Evolutionary conservation across 306 rosid species (phyloP).

Genomic region (Sphenostylis stenocarpa): DNA sequence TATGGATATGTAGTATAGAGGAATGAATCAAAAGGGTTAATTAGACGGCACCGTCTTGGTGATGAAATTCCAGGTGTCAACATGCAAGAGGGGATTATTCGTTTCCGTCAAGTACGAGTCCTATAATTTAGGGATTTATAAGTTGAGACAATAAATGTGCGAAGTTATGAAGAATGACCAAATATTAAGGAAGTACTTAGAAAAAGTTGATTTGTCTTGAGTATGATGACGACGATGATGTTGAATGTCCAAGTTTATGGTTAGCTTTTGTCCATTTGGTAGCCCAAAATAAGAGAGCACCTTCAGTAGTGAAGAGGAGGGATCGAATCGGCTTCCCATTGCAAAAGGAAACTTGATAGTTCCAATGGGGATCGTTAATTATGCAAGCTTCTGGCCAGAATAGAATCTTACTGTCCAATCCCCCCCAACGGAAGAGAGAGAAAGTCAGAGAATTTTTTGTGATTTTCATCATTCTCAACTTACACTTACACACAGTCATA

Average conservation of each 20-base stretch:
- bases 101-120: background rate
- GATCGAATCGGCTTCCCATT: background rate
- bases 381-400: background rate
- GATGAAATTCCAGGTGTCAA: background rate
- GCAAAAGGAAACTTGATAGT: background rate
- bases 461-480: no score
- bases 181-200: background rate
- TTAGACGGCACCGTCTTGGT: background rate
- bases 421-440: background rate
- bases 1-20: no score
- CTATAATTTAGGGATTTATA: background rate
- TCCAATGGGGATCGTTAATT: constrained; percentile 5
- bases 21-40: background rate
- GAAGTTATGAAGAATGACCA: background rate
- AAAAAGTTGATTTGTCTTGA: background rate
- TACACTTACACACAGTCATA: no score
- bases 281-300: background rate
- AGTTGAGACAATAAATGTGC: background rate
- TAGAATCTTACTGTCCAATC: constrained; percentile 11
- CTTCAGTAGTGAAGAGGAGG: background rate
- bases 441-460: no score
- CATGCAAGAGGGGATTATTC: background rate
- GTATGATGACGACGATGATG: background rate
- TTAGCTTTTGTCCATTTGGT: background rate
- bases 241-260: background rate